Percentiles rank a stretch among this genome's conserved stretches.
These are phyloP conservation scores for Porodaedalea pini DNA, from an alignment of 1,284 basidiomycete species.

Conservation along the genomic window DNA sequence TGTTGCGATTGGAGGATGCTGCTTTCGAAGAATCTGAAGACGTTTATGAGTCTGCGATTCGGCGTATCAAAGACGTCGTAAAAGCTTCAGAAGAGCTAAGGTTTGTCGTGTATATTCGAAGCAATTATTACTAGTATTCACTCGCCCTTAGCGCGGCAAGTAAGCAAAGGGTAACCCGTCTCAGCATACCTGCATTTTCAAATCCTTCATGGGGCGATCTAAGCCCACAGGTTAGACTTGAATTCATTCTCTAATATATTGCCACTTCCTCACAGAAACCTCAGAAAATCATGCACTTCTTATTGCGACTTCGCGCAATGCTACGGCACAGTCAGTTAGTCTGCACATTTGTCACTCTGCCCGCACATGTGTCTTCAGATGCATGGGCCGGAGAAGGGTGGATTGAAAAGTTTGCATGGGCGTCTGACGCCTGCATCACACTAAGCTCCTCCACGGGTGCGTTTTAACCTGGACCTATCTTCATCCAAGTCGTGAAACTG, in stretches of 20 bases:
- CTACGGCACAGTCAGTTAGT: constrained; percentile 54
- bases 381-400: constrained; percentile 61
- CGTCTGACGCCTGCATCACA: constrained; percentile 71
- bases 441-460: constrained; percentile 67
- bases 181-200: constrained; percentile 72
- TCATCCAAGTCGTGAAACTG: background rate
- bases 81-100: constrained; percentile 12
- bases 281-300: constrained; percentile 14
- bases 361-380: constrained; percentile 54
- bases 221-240: constrained; percentile 45
- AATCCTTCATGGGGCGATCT: constrained; percentile 70
- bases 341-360: constrained; percentile 67
- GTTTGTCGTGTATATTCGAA: background rate
- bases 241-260: background rate
- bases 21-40: background rate
- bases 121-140: background rate
- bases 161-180: constrained; percentile 42
- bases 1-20: constrained; percentile 10
- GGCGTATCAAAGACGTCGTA: constrained; percentile 6
- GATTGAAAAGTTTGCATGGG: constrained; percentile 76
- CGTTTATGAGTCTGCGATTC: background rate
- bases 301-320: constrained; percentile 30
- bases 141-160: background rate
- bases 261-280: background rate
- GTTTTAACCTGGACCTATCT: background rate